A percentile compares a stretch with the other conserved stretches of the same genome.
Conservation (phyloP, 139 green algal genomes). For the Deuterostichococcus epilithicus region DNA sequence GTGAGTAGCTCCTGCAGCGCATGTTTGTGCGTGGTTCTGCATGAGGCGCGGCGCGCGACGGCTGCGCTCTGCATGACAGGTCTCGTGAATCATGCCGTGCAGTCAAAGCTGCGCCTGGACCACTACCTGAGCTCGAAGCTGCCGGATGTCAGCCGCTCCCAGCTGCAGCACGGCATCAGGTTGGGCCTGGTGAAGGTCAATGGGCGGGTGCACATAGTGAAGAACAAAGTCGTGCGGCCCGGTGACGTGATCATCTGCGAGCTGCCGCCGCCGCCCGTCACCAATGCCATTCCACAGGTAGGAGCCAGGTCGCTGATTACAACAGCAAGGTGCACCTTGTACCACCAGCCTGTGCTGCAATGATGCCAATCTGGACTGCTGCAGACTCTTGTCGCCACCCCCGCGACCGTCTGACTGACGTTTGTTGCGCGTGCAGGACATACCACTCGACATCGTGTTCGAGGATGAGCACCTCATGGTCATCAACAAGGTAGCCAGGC, state of each 20-base stretch:
- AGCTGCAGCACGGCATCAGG: conserved; percentile 61
- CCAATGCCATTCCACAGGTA: conserved; percentile 59
- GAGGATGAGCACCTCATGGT: conserved; percentile 92
- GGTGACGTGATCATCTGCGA: conserved; percentile 62
- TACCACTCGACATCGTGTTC: conserved; percentile 85
- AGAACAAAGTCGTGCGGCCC: conserved; percentile 28
- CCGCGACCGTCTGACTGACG: neutral
- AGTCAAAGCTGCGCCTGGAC: conserved; percentile 53
- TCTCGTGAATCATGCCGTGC: neutral
- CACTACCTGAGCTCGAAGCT: conserved; percentile 45
- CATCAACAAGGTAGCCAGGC: conserved; percentile 79
- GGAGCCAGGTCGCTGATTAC: conserved; percentile 12
- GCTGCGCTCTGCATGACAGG: too few relatives aligned
- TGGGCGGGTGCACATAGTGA: conserved; percentile 40
- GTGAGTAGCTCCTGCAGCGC: neutral
- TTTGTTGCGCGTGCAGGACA: conserved; percentile 39
- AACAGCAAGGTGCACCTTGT: neutral
- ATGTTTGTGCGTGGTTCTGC: too few relatives aligned
- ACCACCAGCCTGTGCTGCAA: neutral
- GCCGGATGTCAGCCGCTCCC: conserved; percentile 50
- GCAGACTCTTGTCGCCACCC: neutral
- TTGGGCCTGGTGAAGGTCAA: conserved; percentile 64
- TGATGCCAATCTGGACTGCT: neutral
- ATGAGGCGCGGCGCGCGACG: too few relatives aligned
- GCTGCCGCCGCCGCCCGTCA: conserved; percentile 45